Conservation (phyloP, 2,329 filamentous ascomycete species). For the Lachnellula hyalina region DNA sequence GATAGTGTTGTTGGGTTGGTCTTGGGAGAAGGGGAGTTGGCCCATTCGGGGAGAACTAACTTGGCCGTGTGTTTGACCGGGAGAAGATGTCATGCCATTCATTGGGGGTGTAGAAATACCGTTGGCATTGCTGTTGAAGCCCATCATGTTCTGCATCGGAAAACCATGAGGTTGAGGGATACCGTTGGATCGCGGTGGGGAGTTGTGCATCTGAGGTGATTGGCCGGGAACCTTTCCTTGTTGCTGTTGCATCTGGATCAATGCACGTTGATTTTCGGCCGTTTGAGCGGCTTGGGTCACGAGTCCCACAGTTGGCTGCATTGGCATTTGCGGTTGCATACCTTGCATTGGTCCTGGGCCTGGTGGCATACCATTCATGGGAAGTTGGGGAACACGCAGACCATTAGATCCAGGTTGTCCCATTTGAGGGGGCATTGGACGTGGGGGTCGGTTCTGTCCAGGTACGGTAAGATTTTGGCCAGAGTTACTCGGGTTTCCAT, state of each 20-base stretch:
- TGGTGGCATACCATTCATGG: slow-evolving; percentile 60
- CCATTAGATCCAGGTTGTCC: slow-evolving; percentile 26
- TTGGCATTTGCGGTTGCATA: slow-evolving; percentile 49
- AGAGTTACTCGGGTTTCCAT: slow-evolving; percentile 15
- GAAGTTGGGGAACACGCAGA: slow-evolving; percentile 39
- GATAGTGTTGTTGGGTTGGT: slow-evolving; percentile 12
- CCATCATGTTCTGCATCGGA: slow-evolving; percentile 39
- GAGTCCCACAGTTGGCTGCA: slow-evolving; percentile 41
- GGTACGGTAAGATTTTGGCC: slow-evolving; percentile 26
- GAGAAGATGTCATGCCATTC: slow-evolving; percentile 19
- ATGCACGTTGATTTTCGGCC: slow-evolving; percentile 57
- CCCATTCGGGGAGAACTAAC: slow-evolving; percentile 27
- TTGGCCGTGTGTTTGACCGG: slow-evolving; percentile 17
- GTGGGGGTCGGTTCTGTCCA: slow-evolving; percentile 26
- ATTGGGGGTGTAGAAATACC: slow-evolving; percentile 39
- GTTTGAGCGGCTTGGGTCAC: slow-evolving; percentile 62
- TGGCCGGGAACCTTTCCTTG: slow-evolving; percentile 25
- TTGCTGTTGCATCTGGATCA: slow-evolving; percentile 34
- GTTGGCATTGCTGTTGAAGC: slow-evolving; percentile 44
- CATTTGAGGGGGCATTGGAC: slow-evolving; percentile 27
- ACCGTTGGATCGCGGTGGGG: slow-evolving; percentile 36
- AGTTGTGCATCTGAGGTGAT: slow-evolving; percentile 30
- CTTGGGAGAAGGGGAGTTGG: slow-evolving; percentile 12
- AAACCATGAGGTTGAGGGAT: slow-evolving; percentile 26
- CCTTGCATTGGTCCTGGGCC: slow-evolving; percentile 55